These are phyloP conservation scores for Piper longum DNA, from an alignment of 164 flowering plant genomes.

Conservation along the genomic window DNA sequence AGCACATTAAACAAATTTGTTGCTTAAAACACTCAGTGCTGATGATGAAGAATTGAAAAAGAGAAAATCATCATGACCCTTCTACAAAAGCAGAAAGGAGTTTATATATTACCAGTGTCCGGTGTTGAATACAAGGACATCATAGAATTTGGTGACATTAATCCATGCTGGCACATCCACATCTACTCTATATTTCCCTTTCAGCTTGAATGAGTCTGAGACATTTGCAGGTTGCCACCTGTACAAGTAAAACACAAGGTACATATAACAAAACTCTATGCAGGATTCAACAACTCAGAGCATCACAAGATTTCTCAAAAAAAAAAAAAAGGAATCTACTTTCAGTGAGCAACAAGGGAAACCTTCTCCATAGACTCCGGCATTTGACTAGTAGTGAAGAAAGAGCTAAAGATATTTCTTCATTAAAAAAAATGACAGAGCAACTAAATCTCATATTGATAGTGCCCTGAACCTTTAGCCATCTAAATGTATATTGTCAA, in stretches of 20 bases:
- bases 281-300: neutral
- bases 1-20: neutral
- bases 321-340: neutral
- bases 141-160: slow-evolving; percentile 53
- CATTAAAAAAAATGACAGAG: no score
- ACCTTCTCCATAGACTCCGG: neutral
- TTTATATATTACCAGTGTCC: slow-evolving; percentile 72
- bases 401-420: no score
- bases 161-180: slow-evolving; percentile 92
- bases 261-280: slow-evolving; percentile 1
- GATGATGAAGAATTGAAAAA: neutral
- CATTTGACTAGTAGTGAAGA: no score
- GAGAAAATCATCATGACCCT: neutral
- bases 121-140: slow-evolving; percentile 82
- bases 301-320: neutral
- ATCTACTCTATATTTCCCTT: slow-evolving; percentile 72
- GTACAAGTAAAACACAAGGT: slow-evolving; percentile 5
- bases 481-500: no score
- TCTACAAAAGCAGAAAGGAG: slow-evolving; percentile 1
- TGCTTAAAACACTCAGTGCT: neutral
- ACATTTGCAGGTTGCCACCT: slow-evolving; percentile 79
- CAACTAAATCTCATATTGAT: no score
- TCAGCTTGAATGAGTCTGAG: slow-evolving; percentile 28
- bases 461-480: no score
- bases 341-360: neutral